Percentiles rank a stretch among this genome's conserved stretches.
phyloP scores from a whole-genome alignment of 2,329 filamentous ascomycete species.

The Colletotrichum sp. region DNA sequence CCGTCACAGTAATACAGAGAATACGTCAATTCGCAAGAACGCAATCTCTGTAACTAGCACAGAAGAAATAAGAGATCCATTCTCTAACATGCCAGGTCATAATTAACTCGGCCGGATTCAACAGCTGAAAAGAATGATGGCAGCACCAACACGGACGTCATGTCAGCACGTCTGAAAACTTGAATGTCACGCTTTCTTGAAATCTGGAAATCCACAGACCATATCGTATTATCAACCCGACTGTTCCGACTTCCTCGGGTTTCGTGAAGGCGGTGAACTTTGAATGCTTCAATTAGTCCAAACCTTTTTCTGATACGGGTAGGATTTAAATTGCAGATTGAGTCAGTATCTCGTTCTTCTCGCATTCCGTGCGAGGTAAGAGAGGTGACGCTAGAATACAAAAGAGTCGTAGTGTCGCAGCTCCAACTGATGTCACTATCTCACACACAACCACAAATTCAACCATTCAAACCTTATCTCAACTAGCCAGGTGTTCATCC shows the following conservation, averaged over 20 bases:
- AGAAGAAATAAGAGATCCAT: no score
- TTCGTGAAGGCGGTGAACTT: not conserved
- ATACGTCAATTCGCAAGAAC: no score
- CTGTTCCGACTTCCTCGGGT: not conserved
- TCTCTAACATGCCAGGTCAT: rapidly evolving
- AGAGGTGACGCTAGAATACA: not conserved
- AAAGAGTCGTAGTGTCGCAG: not conserved
- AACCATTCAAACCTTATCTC: not conserved
- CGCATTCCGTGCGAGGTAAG: not conserved
- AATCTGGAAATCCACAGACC: not conserved
- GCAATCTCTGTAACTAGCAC: no score
- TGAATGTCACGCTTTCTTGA: no score
- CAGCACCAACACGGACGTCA: no score
- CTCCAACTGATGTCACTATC: not conserved
- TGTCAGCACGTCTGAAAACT: no score
- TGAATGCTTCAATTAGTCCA: not conserved
- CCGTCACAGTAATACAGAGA: no score
- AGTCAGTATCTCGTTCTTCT: not conserved
- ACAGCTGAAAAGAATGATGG: no score
- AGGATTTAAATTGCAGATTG: not conserved
- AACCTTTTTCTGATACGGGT: not conserved
- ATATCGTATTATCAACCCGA: not conserved
- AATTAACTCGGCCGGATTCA: no score
- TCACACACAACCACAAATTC: not conserved
- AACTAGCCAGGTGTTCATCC: not conserved